Base-by-base conservation (phyloP, 306 rosid genomes). In the Quercus cerris region DNA sequence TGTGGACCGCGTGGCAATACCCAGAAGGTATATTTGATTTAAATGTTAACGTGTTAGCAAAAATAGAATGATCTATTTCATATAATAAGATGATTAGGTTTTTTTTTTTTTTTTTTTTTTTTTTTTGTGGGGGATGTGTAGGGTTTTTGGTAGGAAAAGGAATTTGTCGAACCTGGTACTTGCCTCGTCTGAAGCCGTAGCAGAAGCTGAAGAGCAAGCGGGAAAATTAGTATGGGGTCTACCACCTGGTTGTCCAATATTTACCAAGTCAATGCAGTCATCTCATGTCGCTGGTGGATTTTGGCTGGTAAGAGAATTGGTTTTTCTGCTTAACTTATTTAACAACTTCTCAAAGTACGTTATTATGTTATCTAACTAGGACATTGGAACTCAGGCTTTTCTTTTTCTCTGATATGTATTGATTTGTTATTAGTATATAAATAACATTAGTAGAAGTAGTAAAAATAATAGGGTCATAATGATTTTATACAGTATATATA, bases 241-340 rank as follows among this genome's bases (percentile, higher is more conserved):
- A 62, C 87, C 85, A 11, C 75, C 90, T 6, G 22, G 73, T 11
- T 74, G 75, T 77, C 98, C 97, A 0, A 54, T 51, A 28, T 88
- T 92, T 71, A 57, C 87, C 0, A 94, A 88, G 78, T 11, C 98
- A 64, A 94, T 94, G 98, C 97, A 92, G 27, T 94, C 74, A 62
- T 94, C 97, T 3, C 97, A 92, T 81, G 84, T 94, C 12, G 88
- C 88, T 33, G 98, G 98, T 27, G 97, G 97, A 49, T 92, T 90
- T 66, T 90, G 98, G 98, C 92, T 91, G 94, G 97, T 94, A 87
- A 64, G 74, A 15, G 63, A 73, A 6, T 49, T 13, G 54, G n/a
- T 17, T 27, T 22, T 25, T 8, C 38, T 62, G n/a, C 14, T 38
- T 30, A 41, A 55, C 22, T 30, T 41, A 13, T 23, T 8, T 81